These are phyloP conservation scores for Leccinum fibrillosum DNA, from an alignment of 768 basidiomycete genomes.

Conservation along the genomic window DNA sequence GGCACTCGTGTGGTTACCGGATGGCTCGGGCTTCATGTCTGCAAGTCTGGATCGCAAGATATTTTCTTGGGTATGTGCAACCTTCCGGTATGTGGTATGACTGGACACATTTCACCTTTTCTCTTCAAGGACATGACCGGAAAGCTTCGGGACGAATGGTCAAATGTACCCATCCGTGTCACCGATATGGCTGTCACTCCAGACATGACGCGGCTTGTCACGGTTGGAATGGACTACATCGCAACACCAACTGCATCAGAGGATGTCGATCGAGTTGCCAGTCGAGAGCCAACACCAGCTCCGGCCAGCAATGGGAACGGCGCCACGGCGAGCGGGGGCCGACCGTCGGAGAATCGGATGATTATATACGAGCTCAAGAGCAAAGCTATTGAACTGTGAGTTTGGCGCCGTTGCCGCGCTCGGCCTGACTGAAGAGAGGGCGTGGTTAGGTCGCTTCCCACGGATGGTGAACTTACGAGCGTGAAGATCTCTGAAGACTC, in stretches of 20 bases:
- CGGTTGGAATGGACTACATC: slow-evolving; percentile 66
- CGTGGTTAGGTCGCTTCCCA: slow-evolving; percentile 50
- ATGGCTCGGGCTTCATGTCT: slow-evolving; percentile 87
- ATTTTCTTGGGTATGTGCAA: slow-evolving; percentile 69
- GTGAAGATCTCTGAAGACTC: slow-evolving; percentile 86
- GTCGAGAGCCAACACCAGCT: slow-evolving; percentile 35
- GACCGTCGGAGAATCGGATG: slow-evolving; percentile 55
- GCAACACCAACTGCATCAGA: slow-evolving; percentile 19
- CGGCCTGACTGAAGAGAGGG: slow-evolving; percentile 3
- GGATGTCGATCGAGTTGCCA: slow-evolving; percentile 26
- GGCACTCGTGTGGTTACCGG: slow-evolving; percentile 83
- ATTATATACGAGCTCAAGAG: slow-evolving; percentile 74
- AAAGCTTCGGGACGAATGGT: slow-evolving; percentile 67
- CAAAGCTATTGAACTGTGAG: slow-evolving; percentile 68
- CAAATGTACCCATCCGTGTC: slow-evolving; percentile 69
- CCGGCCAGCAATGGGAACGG: slow-evolving; percentile 33
- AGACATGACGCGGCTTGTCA: slow-evolving; percentile 77
- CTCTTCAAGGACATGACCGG: slow-evolving; percentile 67
- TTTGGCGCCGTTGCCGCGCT: slow-evolving; percentile 15
- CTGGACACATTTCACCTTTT: slow-evolving; percentile 3
- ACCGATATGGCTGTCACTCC: slow-evolving; percentile 86
- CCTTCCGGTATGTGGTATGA: not conserved
- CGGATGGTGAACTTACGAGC: slow-evolving; percentile 83
- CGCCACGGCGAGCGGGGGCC: slow-evolving; percentile 31
- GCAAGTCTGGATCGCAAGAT: slow-evolving; percentile 83